Base-by-base conservation (phyloP, 495 filamentous ascomycete genomes). In the Hypoxylon rickii region DNA sequence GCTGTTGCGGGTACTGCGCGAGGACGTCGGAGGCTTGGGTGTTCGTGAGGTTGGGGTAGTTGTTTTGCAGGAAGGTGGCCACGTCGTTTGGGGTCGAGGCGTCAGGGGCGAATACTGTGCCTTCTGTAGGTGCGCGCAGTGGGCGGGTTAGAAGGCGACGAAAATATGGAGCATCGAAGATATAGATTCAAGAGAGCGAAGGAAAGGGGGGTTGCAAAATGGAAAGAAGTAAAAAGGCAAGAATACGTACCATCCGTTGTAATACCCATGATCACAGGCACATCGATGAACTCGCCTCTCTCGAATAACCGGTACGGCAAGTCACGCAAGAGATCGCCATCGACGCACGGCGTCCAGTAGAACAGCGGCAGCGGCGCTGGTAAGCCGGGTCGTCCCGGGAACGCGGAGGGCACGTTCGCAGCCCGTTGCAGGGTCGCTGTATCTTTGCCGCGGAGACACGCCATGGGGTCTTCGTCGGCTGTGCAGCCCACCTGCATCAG, bases 291-390 rank as follows among this genome's bases (percentile, higher is more conserved):
- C 15, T 44, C 44, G 12, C 72, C 71, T 1, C 36, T 37, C 15
- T 37, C 31, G 36, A 72, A 69, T 5, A 73, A 55, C 0, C 7
- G 16, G 46, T 71, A 67, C 7, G 72, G 67, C 2, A 71, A 51
- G 44, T 73, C 71, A 0, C 69, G 74, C 20, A 89, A 63, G 44
- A 86, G 76, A 1, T 66, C 66, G 3, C 83, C 86, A 63, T 90
- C 87, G 7, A 84, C 74, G 34, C 86, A 86, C 0, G 87, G 86
- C 3, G 73, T 75, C 65, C 68, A 78, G 67, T 75, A 76, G 78
- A 74, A 72, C 65, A 87, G 10, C 3, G 55, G 51, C 63, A 87
- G 5, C 0, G 44, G 34, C n/a, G n/a, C 11, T 58, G 80, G 57
- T 69, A 75, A 46, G 43, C 75, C 33, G 33, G 63, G 4, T 61